Evolutionary conservation across 2,329 filamentous ascomycete species (phyloP), one percentile per base, ranked within the genome.

Genomic region (Fusarium ambrosium): DNA sequence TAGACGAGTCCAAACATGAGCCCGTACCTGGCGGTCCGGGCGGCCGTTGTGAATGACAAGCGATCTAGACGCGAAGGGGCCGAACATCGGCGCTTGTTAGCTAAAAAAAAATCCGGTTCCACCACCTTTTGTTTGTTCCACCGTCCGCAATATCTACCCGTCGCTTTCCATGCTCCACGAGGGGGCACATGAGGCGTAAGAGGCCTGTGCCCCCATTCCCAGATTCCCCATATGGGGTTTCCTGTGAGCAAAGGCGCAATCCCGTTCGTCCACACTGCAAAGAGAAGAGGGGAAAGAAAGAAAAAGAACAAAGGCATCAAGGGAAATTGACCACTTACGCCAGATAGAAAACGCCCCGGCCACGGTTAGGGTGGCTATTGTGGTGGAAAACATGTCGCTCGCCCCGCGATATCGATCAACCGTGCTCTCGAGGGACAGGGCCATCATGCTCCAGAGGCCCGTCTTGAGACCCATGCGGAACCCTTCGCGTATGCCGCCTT

Each of bases 261-360:
- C 60, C 59, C 61, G 58, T 68, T 73, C 62, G 65, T 72, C 69
- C 69, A 71, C 36, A 60, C 51, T 68, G 63, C 48, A 53, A 34
- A 55, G 34, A 53, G 20, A 34, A 55, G 34, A 53, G 20, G 32
- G 70, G 71, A 58, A 37, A 45, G 45, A 18, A n/a, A 58, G 20
- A 27, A 13, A 13, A 16, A 36, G 32, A 56, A 16, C 41, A 58
- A 74, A 62, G 68, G 51, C 14, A 32, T 34, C 39, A 11, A 16
- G 13, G 22, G 29, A 32, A 34, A 51, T 32, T 64, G 22, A 61
- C 53, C 58, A 87, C 92, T 81, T 88, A 95, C 95, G 94, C 90
- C 94, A 93, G 68, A 95, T 85, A 81, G 95, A 97, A 87, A 98
- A 98, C 10, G 92, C 88, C 3, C 96, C 96, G 1, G 95, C 94